Percentiles rank a stretch among this genome's conserved stretches.
Conservation (phyloP, 345 rosid species). For the Syzygium aqueum region DNA sequence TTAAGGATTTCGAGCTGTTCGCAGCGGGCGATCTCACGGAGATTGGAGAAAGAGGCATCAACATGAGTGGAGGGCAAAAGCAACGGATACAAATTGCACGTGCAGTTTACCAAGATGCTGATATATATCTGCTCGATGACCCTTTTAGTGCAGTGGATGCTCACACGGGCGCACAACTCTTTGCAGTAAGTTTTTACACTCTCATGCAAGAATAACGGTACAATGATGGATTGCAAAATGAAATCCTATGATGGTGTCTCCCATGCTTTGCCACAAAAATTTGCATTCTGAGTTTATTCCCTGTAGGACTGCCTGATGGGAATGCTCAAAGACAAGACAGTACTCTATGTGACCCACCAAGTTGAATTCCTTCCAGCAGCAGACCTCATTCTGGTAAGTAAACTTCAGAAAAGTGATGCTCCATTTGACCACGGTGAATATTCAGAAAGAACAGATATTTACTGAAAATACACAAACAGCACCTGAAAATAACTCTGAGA, state of each 20-base stretch:
- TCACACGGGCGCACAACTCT: constrained; percentile 88
- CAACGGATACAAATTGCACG: constrained; percentile 94
- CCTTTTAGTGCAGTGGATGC: constrained; percentile 99
- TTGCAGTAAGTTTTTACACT: constrained; percentile 30
- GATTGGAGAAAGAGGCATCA: constrained; percentile 96
- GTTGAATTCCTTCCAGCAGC: constrained; percentile 96
- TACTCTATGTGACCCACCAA: constrained; percentile 89
- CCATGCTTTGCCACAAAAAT: not conserved
- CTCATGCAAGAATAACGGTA: not conserved
- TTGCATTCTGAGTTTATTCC: not conserved
- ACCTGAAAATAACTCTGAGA: not conserved
- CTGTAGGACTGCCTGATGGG: constrained; percentile 87
- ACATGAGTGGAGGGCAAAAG: constrained; percentile 98
- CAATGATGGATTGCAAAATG: not conserved
- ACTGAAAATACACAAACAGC: not conserved
- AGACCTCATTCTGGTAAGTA: constrained; percentile 79
- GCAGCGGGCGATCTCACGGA: constrained; percentile 78
- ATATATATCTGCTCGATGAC: constrained; percentile 82
- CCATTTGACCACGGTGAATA: not conserved
- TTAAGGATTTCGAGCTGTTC: constrained; percentile 75
- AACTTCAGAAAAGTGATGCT: not conserved
- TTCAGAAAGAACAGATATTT: not conserved
- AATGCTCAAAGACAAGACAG: constrained; percentile 61
- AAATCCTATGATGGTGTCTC: not conserved
- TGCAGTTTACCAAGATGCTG: constrained; percentile 89